Base-by-base conservation (phyloP, 306 rosid genomes). In the Quercus wislizeni region DNA sequence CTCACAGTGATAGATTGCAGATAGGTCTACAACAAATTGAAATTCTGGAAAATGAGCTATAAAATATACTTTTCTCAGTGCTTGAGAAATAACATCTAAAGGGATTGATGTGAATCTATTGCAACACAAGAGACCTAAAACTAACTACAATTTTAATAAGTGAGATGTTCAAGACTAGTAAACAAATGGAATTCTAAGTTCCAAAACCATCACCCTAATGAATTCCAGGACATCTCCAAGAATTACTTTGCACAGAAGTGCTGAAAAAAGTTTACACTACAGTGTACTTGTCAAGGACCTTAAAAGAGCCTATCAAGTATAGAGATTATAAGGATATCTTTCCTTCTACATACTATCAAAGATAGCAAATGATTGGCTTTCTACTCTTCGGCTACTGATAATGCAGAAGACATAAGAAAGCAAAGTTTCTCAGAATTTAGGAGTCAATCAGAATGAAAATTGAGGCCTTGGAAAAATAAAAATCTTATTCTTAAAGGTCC, bases 1-100 rank as follows among this genome's bases (percentile, higher is more conserved):
- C 95, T 94, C 85, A 94, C 88, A 5, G 97, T 91, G 59, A 86
- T 84, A 18, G 97, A 94, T 94, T 94, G 97, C 91, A 94, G 79
- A 83, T 91, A 94, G 14, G 97, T 94, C 98, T 94, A 90, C 90
- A 82, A 68, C 14, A 19, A 49, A 73, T 59, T 58, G 13, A 78
- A 69, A 76, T 69, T 85, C 52, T 71, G 62, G 51, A 71, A 33
- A 27, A 83, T 70, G 70, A 25, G 8, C 31, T 62, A 3, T 6
- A 43, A 21, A 11, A 33, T 5, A 52, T n/a, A 43, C 19, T 21
- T 55, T 19, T 35, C 72, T 49, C 52, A 30, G 30, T 64, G 71
- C 71, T 28, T 64, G 31, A 17, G 46, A 64, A 15, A 17, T 31
- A 6, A 64, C 46, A 30, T 64, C 43, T 64, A 64, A 20, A 31